Evolutionary conservation across 2,329 filamentous ascomycete genomes (phyloP).

Genomic region (Ophiocordyceps polyrhachis-furcata): DNA sequence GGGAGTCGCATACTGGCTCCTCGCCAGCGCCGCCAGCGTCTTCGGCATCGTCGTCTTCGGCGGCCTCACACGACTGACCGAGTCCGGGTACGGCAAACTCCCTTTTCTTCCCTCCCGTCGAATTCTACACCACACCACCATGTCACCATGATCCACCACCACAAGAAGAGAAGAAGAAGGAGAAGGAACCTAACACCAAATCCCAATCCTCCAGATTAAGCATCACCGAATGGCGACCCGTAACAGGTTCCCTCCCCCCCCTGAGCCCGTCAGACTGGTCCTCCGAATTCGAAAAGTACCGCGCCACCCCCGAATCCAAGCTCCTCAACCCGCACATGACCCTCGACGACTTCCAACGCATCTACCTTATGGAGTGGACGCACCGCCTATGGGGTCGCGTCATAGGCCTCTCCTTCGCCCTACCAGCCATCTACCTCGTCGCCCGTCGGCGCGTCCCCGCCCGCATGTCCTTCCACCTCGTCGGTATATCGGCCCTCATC

Average conservation of each 20-base stretch:
- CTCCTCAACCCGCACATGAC: slow-evolving; percentile 87
- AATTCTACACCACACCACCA: background rate
- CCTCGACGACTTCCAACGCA: slow-evolving; percentile 87
- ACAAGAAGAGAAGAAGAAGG: too few species aligned
- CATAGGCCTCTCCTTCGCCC: slow-evolving; percentile 73
- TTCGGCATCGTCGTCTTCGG: slow-evolving; percentile 96
- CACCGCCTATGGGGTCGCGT: slow-evolving; percentile 88
- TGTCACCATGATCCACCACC: too few species aligned
- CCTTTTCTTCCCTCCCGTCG: background rate
- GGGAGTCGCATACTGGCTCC: slow-evolving; percentile 74
- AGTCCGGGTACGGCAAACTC: slow-evolving; percentile 58
- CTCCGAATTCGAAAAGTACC: slow-evolving; percentile 82
- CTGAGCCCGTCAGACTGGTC: slow-evolving; percentile 69
- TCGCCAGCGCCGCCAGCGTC: slow-evolving; percentile 79
- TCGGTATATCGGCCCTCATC: slow-evolving; percentile 74
- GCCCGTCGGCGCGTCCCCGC: slow-evolving; percentile 58
- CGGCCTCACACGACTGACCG: slow-evolving; percentile 79
- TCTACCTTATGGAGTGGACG: slow-evolving; percentile 99
- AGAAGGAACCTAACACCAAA: background rate
- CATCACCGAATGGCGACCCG: slow-evolving; percentile 97
- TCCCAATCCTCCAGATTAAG: slow-evolving; percentile 45
- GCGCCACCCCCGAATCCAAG: slow-evolving; percentile 79
- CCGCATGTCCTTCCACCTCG: slow-evolving; percentile 57
- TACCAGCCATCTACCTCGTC: slow-evolving; percentile 80
- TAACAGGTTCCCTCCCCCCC: slow-evolving; percentile 80